Base-by-base conservation (phyloP, 768 basidiomycete genomes). In the Pleurotus ostreatus region DNA sequence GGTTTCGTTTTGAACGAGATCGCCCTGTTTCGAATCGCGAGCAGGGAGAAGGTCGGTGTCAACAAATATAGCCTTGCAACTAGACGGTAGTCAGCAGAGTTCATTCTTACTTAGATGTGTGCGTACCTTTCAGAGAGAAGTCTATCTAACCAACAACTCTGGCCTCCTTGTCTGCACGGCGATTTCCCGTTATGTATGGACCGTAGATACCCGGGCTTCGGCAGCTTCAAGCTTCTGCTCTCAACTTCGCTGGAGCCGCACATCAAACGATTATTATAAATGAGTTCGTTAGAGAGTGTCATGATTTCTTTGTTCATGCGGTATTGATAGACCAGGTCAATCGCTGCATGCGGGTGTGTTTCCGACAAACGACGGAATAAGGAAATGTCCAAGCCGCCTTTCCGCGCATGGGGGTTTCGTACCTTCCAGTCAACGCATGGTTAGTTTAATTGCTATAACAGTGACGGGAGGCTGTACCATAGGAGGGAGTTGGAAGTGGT, bases 231-330 rank as follows among this genome's bases (percentile, higher is more conserved):
- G 16, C 67, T 74, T 61, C 77, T 78, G 40, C 76, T 73, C 26
- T 90, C 89, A 9, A 96, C 84, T 15, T 74, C 72, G 46, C 84
- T 82, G 8, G 81, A 86, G 3, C 96, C 97, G 66, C 94, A 96
- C 46, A 73, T 77, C 41, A 98, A 76, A 16, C 86, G 79, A 57
- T 88, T 81, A 8, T 80, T 74, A 63, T 98, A 98, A 8, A 98
- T 86, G 46, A 98, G 83, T 55, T 76, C 78, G 68, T 98, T 98
- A 1, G 91, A 92, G 7, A 98, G 74, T 8, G 81, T 66, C 95
- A 98, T 98, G 66, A 98, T 97, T 59, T 96, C 94, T 55, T 82
- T 82, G 69, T 96, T 98, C 97, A 98, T 98, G 45, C 97, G 80
- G 66, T 98, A 99, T 66, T 99, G 97, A 56, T 88, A 79, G 0